Conservation (phyloP, 352 stramenopile species). For the Globisporangium megalacanthum region DNA sequence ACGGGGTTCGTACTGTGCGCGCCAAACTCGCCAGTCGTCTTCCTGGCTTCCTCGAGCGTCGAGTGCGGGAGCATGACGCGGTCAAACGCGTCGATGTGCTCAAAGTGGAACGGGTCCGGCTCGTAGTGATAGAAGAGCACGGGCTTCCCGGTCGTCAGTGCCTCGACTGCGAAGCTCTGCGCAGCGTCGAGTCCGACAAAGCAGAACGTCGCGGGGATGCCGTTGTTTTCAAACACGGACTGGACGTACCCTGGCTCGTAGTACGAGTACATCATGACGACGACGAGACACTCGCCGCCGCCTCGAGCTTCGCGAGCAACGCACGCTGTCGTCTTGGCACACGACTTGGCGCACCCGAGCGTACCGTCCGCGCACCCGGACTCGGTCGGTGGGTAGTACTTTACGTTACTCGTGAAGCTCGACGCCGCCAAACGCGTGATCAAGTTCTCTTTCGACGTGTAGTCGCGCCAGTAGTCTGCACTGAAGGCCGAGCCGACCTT, state of each 20-base stretch:
- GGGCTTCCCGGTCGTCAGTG: constrained; percentile 8
- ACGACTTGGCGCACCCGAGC: constrained; percentile 31
- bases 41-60: constrained; percentile 8
- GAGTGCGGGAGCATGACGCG: constrained; percentile 33
- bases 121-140: constrained; percentile 51
- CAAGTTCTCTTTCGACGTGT: constrained; percentile 5
- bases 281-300: constrained; percentile 17
- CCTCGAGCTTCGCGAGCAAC: constrained; percentile 9
- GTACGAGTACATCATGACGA: constrained; percentile 15
- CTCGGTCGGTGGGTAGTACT: constrained; percentile 18
- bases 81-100: constrained; percentile 23
- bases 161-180: constrained; percentile 7
- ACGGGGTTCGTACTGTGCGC: constrained; percentile 32
- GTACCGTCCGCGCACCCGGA: constrained; percentile 18
- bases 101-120: constrained; percentile 33
- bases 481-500: constrained; percentile 17
- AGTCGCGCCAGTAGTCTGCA: constrained; percentile 51
- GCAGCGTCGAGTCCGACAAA: constrained; percentile 18
- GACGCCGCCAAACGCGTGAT: constrained; percentile 7
- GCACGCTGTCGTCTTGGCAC: constrained; percentile 22
- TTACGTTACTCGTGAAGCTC: constrained; percentile 3
- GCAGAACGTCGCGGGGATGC: constrained; percentile 30
- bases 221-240: constrained; percentile 20
- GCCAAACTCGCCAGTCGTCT: constrained; percentile 21
- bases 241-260: constrained; percentile 20